These are phyloP conservation scores for Simmondsia chinensis DNA, from an alignment of 148 eudicot genomes.

Conservation along the genomic window DNA sequence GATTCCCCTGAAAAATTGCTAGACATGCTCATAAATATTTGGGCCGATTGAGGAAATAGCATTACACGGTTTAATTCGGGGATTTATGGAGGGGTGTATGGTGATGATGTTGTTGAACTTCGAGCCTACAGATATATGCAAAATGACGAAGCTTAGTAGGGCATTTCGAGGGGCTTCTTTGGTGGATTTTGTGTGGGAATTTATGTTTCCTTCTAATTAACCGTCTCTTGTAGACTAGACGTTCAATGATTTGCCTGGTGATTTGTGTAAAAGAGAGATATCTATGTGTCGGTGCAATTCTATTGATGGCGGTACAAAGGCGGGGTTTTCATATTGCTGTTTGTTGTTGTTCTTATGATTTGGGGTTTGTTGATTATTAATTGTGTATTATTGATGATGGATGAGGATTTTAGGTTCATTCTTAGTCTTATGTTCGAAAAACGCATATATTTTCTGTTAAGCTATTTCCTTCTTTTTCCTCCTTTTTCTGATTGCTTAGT, in stretches of 20 bases:
- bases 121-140: slow-evolving; percentile 62
- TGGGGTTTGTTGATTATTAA: neutral
- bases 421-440: too few species aligned
- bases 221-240: slow-evolving; percentile 28
- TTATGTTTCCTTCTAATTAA: slow-evolving; percentile 68
- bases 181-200: slow-evolving; percentile 87
- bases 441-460: too few species aligned
- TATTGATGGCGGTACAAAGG: slow-evolving; percentile 68
- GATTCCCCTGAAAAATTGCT: too few species aligned
- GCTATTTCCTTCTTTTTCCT: too few species aligned
- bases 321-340: slow-evolving; percentile 12
- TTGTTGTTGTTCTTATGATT: neutral
- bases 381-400: neutral
- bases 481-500: too few species aligned
- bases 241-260: slow-evolving; percentile 18
- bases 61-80: too few species aligned
- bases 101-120: slow-evolving; percentile 50
- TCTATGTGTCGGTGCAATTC: slow-evolving; percentile 46
- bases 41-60: too few species aligned
- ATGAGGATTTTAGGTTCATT: neutral
- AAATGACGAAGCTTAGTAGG: slow-evolving; percentile 45
- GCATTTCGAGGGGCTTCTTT: slow-evolving; percentile 57
- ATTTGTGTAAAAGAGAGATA: slow-evolving; percentile 55
- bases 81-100: slow-evolving; percentile 77
- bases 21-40: too few species aligned